Base-by-base conservation (phyloP, 768 basidiomycete genomes). In the Suillus ampliporus region DNA sequence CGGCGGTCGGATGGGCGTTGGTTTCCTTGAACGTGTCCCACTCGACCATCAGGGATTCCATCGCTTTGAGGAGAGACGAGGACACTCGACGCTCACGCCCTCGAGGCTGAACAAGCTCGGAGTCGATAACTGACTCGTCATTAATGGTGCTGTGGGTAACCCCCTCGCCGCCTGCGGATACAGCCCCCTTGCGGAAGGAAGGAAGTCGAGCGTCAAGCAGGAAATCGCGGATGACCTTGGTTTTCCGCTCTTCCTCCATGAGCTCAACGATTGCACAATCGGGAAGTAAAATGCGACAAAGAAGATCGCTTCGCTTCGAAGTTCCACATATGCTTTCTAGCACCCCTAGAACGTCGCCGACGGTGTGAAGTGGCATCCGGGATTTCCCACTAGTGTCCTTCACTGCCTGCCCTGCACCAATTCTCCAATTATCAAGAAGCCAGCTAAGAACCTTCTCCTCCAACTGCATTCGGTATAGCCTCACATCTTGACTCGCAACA, bases 361-460 rank as follows among this genome's bases (percentile, higher is more conserved):
- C 77, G 11, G 82, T 80, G 68, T 87, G 80, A 2, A 83, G 73
- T 9, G 88, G 82, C 74, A 89, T 77, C 57, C 79, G 79, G 3
- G 76, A 72, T 53, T 72, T 76, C 51, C 71, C 73, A 60, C 74
- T 69, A 57, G 75, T 70, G 19, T 75, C 76, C 70, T 73, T 78
- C 67, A 69, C 76, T 14, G 82, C 76, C 41, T 72, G 79, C 9
- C 52, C 54, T 11, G 78, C 71, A n/a, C 78, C 71, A 13, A 83
- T 72, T 40, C 74, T 76, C 91, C 94, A 97, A 51, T 81, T 83
- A 62, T 90, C 90, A 15, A 85, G 75, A 38, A 97, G 76, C 95
- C 97, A 97, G 58, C 79, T 83, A 17, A 95, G 72, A 4, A 92
- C 88, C 71, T 94, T 93, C 71, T 94, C 93, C 72, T 94, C 90